Conservation (phyloP, 805 yeast genomes). For the Candida sanyiensis region DNA sequence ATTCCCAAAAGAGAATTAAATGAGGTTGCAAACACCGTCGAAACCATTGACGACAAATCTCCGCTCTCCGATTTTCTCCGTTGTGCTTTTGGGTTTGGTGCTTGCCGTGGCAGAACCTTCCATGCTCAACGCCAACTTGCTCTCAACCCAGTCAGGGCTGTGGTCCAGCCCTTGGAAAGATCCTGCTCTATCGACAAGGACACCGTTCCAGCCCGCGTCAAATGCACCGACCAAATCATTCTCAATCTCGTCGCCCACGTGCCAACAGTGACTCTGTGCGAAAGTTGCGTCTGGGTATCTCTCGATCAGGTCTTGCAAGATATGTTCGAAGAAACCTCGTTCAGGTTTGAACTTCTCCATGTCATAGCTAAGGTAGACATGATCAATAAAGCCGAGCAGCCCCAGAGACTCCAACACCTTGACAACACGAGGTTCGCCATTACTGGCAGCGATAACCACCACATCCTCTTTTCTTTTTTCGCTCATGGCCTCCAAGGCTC, state of each 20-base stretch:
- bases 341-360: constrained; percentile 50
- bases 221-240: constrained; percentile 51
- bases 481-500: constrained; percentile 20
- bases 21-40: constrained; percentile 1
- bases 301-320: constrained; percentile 26
- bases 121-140: constrained; percentile 6
- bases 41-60: constrained; percentile 3
- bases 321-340: constrained; percentile 38
- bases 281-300: constrained; percentile 18
- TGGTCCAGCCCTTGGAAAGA: constrained; percentile 11
- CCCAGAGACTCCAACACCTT: constrained; percentile 42
- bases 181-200: constrained; percentile 44
- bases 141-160: constrained; percentile 11
- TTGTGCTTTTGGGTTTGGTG: not conserved
- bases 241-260: constrained; percentile 56
- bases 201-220: constrained; percentile 56
- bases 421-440: constrained; percentile 55
- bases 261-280: constrained; percentile 41
- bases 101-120: no score
- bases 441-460: constrained; percentile 44
- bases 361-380: constrained; percentile 51
- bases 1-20: no score
- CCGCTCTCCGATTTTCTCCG: constrained; percentile 1
- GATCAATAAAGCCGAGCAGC: constrained; percentile 35
- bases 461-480: constrained; percentile 25